Conservation (phyloP, 176 grass and related monocot genomes). For the Oryza glumipatula region DNA sequence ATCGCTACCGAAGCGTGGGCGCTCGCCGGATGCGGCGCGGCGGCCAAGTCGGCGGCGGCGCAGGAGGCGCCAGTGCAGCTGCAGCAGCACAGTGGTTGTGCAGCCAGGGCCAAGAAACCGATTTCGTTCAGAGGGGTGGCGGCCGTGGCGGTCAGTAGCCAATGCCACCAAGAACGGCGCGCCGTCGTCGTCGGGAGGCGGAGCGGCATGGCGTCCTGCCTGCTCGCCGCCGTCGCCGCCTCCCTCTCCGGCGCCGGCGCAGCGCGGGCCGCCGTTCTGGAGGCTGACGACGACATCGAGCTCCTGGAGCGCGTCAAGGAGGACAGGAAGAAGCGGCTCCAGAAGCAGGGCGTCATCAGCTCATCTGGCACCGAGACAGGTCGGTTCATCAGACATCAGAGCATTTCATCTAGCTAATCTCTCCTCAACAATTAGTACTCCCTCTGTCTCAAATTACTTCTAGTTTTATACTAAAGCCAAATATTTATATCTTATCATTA, state of each 20-base stretch:
- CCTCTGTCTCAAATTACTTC: too few species aligned
- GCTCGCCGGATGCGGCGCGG: slow-evolving; percentile 39
- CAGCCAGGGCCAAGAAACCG: slow-evolving; percentile 33
- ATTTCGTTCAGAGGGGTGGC: neutral
- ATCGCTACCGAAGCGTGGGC: slow-evolving; percentile 52
- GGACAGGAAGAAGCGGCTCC: slow-evolving; percentile 81
- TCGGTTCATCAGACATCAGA: neutral
- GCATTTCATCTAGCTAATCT: neutral
- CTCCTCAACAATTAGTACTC: too few species aligned
- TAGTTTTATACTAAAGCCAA: too few species aligned
- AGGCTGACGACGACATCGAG: slow-evolving; percentile 87
- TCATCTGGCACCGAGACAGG: slow-evolving; percentile 69
- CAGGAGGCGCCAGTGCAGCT: neutral
- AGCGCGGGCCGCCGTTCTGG: slow-evolving; percentile 62
- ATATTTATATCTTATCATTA: too few species aligned
- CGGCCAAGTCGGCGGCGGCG: slow-evolving; percentile 20
- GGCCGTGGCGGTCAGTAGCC: neutral
- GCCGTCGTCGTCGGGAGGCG: slow-evolving; percentile 44
- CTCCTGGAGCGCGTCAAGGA: slow-evolving; percentile 82
- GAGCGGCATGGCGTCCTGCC: slow-evolving; percentile 45
- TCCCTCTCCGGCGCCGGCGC: slow-evolving; percentile 12
- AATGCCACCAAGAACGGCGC: slow-evolving; percentile 4
- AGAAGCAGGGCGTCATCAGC: slow-evolving; percentile 83
- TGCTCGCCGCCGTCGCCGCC: slow-evolving; percentile 47
- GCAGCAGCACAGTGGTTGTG: neutral